Evolutionary conservation across 2,329 filamentous ascomycete genomes (phyloP).

Genomic region (Monosporascus sp.): DNA sequence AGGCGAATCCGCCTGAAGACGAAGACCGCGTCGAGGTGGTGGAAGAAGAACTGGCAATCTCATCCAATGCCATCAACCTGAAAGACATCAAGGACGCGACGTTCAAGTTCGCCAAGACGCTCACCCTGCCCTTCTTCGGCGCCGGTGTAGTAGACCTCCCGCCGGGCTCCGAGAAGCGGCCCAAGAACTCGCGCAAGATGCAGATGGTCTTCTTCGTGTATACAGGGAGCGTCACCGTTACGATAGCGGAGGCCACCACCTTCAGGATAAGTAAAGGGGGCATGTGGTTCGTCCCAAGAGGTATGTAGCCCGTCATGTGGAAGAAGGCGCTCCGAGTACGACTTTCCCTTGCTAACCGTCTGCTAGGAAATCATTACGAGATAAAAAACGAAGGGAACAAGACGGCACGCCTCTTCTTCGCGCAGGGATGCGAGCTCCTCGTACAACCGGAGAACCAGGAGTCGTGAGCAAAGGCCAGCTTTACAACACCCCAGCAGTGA

Average conservation of each 20-base stretch:
- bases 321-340: too few species aligned
- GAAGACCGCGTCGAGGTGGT: constrained; percentile 50
- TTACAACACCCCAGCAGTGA: too few species aligned
- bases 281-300: constrained; percentile 91
- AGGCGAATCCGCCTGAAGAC: constrained; percentile 45
- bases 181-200: constrained; percentile 93
- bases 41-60: constrained; percentile 53
- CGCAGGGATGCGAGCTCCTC: constrained; percentile 68
- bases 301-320: constrained; percentile 46
- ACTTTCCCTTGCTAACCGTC: constrained; percentile 3
- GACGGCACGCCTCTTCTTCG: constrained; percentile 80
- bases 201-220: constrained; percentile 96
- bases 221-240: constrained; percentile 74
- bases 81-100: constrained; percentile 57
- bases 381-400: constrained; percentile 75
- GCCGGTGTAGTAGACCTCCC: constrained; percentile 86
- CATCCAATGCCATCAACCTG: constrained; percentile 50
- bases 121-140: constrained; percentile 80
- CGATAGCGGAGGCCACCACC: constrained; percentile 59
- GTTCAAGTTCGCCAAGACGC: constrained; percentile 86
- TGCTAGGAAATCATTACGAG: constrained; percentile 83
- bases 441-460: constrained; percentile 21
- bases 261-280: constrained; percentile 86
- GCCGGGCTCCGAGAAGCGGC: constrained; percentile 74
- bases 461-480: not conserved